Evolutionary conservation across 1,139 yeast genomes (phyloP).

Genomic region (Pichia sp.): DNA sequence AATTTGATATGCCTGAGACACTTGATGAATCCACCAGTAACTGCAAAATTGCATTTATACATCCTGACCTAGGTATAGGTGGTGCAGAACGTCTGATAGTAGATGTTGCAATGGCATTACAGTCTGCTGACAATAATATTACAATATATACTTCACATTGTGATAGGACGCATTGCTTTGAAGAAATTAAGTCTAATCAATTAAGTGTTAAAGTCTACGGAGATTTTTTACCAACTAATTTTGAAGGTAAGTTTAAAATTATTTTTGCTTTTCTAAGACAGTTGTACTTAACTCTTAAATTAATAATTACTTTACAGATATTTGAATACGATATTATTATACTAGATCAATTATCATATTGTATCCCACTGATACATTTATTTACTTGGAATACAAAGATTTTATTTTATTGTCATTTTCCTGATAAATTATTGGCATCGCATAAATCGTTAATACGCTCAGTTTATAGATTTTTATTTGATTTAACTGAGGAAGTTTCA

Average conservation of each 20-base stretch:
- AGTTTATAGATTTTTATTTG: slow-evolving; percentile 77
- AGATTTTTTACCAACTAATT: slow-evolving; percentile 68
- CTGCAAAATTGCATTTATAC: slow-evolving; percentile 58
- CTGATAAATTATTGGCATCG: slow-evolving; percentile 74
- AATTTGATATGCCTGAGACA: too few species aligned
- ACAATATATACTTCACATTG: slow-evolving; percentile 84
- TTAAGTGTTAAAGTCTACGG: slow-evolving; percentile 71
- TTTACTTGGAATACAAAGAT: slow-evolving; percentile 41
- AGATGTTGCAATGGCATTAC: slow-evolving; percentile 88
- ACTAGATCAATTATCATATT: slow-evolving; percentile 83
- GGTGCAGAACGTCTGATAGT: slow-evolving; percentile 96
- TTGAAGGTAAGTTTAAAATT: slow-evolving; percentile 65
- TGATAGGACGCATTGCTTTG: slow-evolving; percentile 80
- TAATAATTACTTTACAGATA: slow-evolving; percentile 47
- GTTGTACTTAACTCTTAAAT: slow-evolving; percentile 48
- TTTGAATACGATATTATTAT: slow-evolving; percentile 61
- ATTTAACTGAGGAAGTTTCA: slow-evolving; percentile 71
- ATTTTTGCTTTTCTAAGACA: slow-evolving; percentile 83
- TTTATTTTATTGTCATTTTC: slow-evolving; percentile 92
- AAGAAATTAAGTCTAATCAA: slow-evolving; percentile 60
- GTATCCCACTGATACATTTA: slow-evolving; percentile 66
- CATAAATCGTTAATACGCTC: slow-evolving; percentile 51
- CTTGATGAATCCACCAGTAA: too few species aligned
- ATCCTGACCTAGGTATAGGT: slow-evolving; percentile 94
- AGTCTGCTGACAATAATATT: slow-evolving; percentile 60